Conservation (phyloP, 805 yeast genomes). For the Wickerhamiella bombiphila region DNA sequence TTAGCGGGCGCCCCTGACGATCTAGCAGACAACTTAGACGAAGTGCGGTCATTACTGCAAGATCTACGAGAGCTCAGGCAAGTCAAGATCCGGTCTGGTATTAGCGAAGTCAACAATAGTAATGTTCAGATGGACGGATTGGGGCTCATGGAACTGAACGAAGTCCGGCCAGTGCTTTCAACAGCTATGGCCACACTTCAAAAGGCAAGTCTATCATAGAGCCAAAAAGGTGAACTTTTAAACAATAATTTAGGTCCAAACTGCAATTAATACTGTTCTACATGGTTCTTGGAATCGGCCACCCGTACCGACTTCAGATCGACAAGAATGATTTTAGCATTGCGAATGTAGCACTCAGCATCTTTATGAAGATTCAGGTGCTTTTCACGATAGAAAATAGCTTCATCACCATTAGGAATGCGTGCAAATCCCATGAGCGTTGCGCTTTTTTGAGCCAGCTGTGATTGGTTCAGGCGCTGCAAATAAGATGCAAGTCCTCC, state of each 20-base stretch:
- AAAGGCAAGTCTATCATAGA: conserved; percentile 25
- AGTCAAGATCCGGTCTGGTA: conserved; percentile 68
- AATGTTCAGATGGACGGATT: conserved; percentile 73
- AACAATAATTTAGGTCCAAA: background rate
- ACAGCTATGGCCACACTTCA: conserved; percentile 67
- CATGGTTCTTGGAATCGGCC: conserved; percentile 36
- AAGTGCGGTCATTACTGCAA: conserved; percentile 54
- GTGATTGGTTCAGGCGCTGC: conserved; percentile 64
- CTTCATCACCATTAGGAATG: conserved; percentile 35
- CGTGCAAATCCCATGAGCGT: conserved; percentile 63
- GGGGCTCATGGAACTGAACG: conserved; percentile 75
- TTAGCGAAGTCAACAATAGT: conserved; percentile 61
- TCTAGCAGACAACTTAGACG: conserved; percentile 55
- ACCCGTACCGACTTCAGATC: conserved; percentile 55
- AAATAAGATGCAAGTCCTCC: conserved; percentile 40
- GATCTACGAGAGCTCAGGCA: conserved; percentile 74
- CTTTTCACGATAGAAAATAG: conserved; percentile 44
- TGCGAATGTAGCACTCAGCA: conserved; percentile 52
- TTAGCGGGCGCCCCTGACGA: conserved; percentile 66
- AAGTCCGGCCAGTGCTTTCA: conserved; percentile 69
- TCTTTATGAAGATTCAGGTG: conserved; percentile 51
- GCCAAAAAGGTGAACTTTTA: background rate
- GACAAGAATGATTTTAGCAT: conserved; percentile 51
- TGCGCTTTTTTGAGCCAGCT: conserved; percentile 65
- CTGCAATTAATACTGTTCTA: conserved; percentile 5